Conservation (phyloP, 257 asterid genomes). For the Solanum corneliomulleri region DNA sequence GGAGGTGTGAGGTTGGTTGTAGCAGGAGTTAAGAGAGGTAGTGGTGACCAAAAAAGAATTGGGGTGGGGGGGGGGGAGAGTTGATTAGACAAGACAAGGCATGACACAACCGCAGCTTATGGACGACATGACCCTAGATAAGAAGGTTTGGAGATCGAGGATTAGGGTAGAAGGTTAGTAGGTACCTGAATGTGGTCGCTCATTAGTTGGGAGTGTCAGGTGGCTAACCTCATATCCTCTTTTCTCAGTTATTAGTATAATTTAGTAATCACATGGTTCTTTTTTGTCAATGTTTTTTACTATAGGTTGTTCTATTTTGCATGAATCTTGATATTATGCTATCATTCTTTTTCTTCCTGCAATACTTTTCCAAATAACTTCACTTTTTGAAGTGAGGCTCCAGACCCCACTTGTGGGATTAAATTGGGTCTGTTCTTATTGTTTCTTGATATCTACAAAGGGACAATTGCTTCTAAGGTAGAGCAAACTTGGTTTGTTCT, state of each 20-base stretch:
- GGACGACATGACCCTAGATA: too few species aligned
- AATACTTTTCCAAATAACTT: not conserved
- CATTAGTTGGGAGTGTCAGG: not conserved
- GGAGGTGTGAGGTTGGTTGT: not conserved
- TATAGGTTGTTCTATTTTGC: not conserved
- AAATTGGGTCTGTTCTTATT: too few species aligned
- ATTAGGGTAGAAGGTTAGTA: too few species aligned
- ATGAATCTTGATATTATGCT: not conserved
- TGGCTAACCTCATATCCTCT: not conserved
- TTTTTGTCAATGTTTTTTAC: not conserved
- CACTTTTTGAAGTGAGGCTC: not conserved
- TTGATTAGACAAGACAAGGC: not conserved
- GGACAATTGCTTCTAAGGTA: not conserved
- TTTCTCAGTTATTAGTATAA: not conserved
- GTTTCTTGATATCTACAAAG: not conserved
- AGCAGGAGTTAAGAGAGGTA: not conserved
- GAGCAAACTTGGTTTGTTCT: not conserved
- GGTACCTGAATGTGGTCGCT: not conserved
- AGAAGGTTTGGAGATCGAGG: too few species aligned
- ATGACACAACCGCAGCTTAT: not conserved
- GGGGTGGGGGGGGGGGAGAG: not conserved
- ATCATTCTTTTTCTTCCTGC: not conserved
- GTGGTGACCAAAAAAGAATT: not conserved
- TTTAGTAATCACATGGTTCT: not conserved
- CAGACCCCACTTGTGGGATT: too few species aligned